Evolutionary conservation across 2,329 filamentous ascomycete species (phyloP).

Genomic region (Ophidiomyces ophidiicola): DNA sequence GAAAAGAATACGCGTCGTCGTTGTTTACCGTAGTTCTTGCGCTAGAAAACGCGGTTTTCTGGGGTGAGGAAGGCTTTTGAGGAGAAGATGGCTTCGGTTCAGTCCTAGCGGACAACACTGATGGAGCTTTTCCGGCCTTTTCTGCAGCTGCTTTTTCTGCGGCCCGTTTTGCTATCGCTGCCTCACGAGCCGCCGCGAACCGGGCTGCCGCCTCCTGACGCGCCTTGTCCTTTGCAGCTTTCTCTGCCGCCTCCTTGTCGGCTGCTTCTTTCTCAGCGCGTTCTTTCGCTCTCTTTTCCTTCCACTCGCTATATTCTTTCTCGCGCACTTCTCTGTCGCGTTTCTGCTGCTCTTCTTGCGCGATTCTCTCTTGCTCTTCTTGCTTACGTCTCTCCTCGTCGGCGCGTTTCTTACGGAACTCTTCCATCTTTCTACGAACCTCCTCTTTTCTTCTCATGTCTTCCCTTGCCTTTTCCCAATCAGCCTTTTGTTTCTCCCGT

Average conservation of each 20-base stretch:
- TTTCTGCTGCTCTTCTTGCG: slow-evolving; percentile 30
- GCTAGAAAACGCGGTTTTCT: slow-evolving; percentile 24
- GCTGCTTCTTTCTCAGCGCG: slow-evolving; percentile 19
- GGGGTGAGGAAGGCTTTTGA: slow-evolving; percentile 2
- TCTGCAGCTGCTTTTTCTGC: slow-evolving; percentile 12
- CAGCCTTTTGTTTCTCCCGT: slow-evolving; percentile 21
- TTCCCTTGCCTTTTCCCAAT: slow-evolving; percentile 23
- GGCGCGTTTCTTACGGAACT: slow-evolving; percentile 28
- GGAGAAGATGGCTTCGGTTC: slow-evolving; percentile 24
- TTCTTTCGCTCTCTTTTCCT: slow-evolving; percentile 28
- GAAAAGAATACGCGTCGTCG: slow-evolving; percentile 58
- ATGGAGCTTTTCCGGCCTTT: slow-evolving; percentile 11
- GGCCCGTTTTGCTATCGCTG: too few relatives aligned
- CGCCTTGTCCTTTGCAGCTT: slow-evolving; percentile 17
- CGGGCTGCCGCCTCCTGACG: slow-evolving; percentile 16
- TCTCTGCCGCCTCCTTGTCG: slow-evolving; percentile 19
- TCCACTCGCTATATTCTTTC: slow-evolving; percentile 28
- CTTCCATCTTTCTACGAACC: slow-evolving; percentile 25
- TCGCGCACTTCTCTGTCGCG: slow-evolving; percentile 33
- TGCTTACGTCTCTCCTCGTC: slow-evolving; percentile 30
- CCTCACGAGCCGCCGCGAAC: too few relatives aligned
- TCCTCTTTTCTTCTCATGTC: slow-evolving; percentile 31
- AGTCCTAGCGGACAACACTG: slow-evolving; percentile 15
- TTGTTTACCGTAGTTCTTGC: slow-evolving; percentile 38
- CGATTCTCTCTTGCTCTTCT: slow-evolving; percentile 29